A percentile compares a stretch with the other conserved stretches of the same genome.
These are phyloP conservation scores for Ensete ventricosum DNA, from an alignment of 176 grass and related monocot genomes.

Conservation along the genomic window DNA sequence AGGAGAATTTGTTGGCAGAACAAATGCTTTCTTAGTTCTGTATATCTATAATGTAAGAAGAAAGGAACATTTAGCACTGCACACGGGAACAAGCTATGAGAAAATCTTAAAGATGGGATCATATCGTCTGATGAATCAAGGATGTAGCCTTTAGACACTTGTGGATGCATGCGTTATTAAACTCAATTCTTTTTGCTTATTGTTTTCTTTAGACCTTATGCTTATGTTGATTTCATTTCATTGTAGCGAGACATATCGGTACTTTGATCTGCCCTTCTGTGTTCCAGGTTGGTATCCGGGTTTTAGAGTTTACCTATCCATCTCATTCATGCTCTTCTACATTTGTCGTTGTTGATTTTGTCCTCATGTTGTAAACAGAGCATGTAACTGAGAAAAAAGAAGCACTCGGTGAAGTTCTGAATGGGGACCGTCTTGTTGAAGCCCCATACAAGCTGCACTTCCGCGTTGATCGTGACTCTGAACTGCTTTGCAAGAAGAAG, in stretches of 20 bases:
- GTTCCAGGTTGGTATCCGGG: not conserved
- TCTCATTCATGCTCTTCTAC: not conserved
- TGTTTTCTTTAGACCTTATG: not conserved
- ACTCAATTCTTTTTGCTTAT: not conserved
- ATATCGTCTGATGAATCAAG: too few relatives aligned
- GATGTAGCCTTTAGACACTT: not conserved
- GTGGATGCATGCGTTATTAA: not conserved
- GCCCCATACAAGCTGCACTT: conserved; percentile 13
- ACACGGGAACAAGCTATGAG: too few relatives aligned
- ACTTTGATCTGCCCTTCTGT: conserved; percentile 14
- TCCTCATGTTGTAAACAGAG: not conserved
- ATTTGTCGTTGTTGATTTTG: not conserved
- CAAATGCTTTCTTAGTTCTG: not conserved
- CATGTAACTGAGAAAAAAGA: conserved; percentile 3
- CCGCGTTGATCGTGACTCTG: not conserved
- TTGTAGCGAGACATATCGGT: conserved; percentile 12
- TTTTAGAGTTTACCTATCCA: not conserved
- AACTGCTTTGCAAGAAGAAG: conserved; percentile 11
- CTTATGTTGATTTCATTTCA: not conserved
- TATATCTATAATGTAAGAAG: not conserved
- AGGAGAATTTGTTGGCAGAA: too few relatives aligned
- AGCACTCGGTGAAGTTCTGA: conserved; percentile 14
- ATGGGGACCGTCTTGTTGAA: conserved; percentile 9
- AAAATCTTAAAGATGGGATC: too few relatives aligned
- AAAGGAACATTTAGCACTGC: too few relatives aligned